Evolutionary conservation across 179 eudicot genomes (phyloP), one percentile per base, ranked within the genome.

Genomic region (Amaranthus tricolor): DNA sequence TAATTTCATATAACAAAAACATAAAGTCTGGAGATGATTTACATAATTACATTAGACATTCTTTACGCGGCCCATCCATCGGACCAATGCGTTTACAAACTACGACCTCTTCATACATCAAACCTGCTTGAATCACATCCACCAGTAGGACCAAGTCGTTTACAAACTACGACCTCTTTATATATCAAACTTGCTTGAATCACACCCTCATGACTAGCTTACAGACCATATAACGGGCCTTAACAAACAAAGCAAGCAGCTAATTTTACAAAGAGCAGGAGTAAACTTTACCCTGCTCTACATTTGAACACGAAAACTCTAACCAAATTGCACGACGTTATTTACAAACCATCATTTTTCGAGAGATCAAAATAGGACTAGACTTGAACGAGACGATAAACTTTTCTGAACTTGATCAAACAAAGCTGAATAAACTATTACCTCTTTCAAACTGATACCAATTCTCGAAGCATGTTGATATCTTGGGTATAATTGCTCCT

Each of bases 401-500:
- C 43, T 53, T 12, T 6, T 8, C 44, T 17, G 15, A 43, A 61
- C 60, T 51, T 49, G 17, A 47, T 40, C 51, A 68, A 75, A n/a
- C 40, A 31, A 54, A 6, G 47, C 43, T 49, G 16, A 14, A 63
- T 16, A 53, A 63, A 40, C 62, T 6, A 70, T 56, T 44, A 55
- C 56, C 16, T 31, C 12, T 48, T 69, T 62, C 24, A 54, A 69
- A 12, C 71, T 60, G 40, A 77, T 68, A 56, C 74, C 70, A 80
- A 80, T 57, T 83, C 81, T 71, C 82, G 83, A 66, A n/a, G 12
- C 24, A 58, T n/a, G 62, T 24, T 19, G 31, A 14, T 58, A 58
- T 58, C 20, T 24, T 58, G 2, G 20, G 31, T 9, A 58, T 4
- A 58, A 4, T n/a, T 58, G 1, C 6, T n/a, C 31, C 0, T 0